Percentiles rank a stretch among this genome's conserved stretches.
phyloP scores from a whole-genome alignment of 805 yeast species.

The Tetrapisispora nanseiensis region DNA sequence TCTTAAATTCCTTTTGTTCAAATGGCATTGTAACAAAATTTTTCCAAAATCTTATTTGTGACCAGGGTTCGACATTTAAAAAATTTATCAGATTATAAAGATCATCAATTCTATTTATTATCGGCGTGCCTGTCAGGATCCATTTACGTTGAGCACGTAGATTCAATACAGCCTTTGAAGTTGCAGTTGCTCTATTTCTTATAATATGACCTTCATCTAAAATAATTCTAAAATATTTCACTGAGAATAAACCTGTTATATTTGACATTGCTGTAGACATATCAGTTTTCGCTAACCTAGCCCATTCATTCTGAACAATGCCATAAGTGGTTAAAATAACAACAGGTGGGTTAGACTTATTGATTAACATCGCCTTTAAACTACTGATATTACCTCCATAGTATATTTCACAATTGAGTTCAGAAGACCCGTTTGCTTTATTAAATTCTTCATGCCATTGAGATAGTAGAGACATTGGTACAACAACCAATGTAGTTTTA shows the following conservation, averaged over 20 bases:
- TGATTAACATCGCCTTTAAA: constrained; percentile 37
- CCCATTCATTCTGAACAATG: constrained; percentile 68
- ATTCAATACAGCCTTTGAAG: constrained; percentile 68
- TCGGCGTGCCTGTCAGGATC: constrained; percentile 90
- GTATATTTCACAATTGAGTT: constrained; percentile 48
- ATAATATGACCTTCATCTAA: constrained; percentile 89
- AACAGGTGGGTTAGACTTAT: constrained; percentile 42
- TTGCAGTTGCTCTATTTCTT: constrained; percentile 65
- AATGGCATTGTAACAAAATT: constrained; percentile 77
- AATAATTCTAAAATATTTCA: constrained; percentile 65
- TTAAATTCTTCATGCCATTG: constrained; percentile 85
- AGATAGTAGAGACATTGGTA: constrained; percentile 82
- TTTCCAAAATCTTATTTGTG: constrained; percentile 76
- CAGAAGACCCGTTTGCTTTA: constrained; percentile 40
- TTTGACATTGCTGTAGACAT: constrained; percentile 14
- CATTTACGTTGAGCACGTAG: constrained; percentile 60
- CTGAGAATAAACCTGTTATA: constrained; percentile 52
- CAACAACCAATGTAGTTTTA: constrained; percentile 65
- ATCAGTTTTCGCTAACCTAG: constrained; percentile 31
- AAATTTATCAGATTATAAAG: constrained; percentile 68
- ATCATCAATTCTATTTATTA: constrained; percentile 81
- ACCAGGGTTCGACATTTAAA: constrained; percentile 82
- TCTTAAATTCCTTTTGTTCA: constrained; percentile 57
- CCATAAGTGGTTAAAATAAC: constrained; percentile 83
- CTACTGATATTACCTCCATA: constrained; percentile 62